Conservation (phyloP, 345 rosid species). For the Odontarrhena argentea region DNA sequence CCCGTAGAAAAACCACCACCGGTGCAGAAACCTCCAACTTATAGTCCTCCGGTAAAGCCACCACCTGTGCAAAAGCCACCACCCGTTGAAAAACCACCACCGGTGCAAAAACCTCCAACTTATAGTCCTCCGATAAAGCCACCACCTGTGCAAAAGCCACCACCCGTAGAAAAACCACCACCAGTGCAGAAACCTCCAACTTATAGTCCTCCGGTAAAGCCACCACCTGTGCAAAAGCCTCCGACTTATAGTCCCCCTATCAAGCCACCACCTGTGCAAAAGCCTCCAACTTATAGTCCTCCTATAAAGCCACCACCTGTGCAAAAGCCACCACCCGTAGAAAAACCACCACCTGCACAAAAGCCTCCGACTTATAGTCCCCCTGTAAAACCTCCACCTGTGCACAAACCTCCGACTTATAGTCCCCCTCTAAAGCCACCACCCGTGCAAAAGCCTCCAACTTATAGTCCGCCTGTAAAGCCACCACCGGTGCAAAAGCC, state of each 20-base stretch:
- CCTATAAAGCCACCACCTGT: conserved; percentile 1
- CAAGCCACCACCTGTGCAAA: neutral
- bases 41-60: neutral
- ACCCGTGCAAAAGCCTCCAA: conserved; percentile 7
- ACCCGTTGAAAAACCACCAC: conserved; percentile 1
- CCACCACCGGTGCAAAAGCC: conserved; percentile 8
- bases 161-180: neutral
- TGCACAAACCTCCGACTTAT: neutral
- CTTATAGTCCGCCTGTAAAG: neutral
- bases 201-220: neutral
- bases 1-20: neutral
- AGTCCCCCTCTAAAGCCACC: neutral
- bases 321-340: neutral
- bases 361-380: conserved; percentile 11
- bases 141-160: neutral
- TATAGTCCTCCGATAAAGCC: neutral
- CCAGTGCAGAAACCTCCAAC: neutral
- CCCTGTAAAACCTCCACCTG: neutral
- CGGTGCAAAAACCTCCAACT: neutral
- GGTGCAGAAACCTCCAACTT: conserved; percentile 1
- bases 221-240: neutral
- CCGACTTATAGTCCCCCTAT: conserved; percentile 6
- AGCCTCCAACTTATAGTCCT: conserved; percentile 2
- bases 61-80: neutral
- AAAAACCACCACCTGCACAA: no score